Conservation (phyloP, 257 asterid genomes). For the Nicotiana attenuata region DNA sequence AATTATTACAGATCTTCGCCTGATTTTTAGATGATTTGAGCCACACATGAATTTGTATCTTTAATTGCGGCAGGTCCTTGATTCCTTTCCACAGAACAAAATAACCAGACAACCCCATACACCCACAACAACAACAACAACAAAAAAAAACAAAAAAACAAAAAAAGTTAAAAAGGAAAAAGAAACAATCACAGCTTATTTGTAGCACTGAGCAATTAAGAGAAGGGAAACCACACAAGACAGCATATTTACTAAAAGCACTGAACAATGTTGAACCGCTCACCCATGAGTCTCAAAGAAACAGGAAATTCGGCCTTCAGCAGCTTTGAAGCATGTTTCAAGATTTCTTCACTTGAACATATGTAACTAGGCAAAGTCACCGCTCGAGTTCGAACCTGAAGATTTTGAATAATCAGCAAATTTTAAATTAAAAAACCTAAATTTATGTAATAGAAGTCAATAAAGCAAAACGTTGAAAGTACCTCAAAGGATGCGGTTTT, state of each 20-base stretch:
- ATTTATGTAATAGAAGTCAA: background rate
- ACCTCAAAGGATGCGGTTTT: conserved; percentile 93
- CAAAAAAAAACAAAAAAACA: too few relatives aligned
- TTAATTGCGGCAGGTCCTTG: background rate
- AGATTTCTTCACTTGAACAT: conserved; percentile 65
- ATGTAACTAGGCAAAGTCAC: conserved; percentile 65
- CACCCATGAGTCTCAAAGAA: conserved; percentile 92
- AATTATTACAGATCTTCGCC: background rate
- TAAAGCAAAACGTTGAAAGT: conserved; percentile 5
- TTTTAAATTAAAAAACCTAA: background rate
- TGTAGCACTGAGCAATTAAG: conserved; percentile 1
- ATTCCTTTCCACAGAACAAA: background rate
- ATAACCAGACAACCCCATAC: background rate
- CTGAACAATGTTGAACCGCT: conserved; percentile 13
- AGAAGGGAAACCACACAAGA: conserved; percentile 1
- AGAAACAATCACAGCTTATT: background rate
- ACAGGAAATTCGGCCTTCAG: conserved; percentile 87
- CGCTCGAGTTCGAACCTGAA: conserved; percentile 88
- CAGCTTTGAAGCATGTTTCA: conserved; percentile 80
- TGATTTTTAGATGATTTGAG: background rate
- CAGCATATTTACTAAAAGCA: background rate
- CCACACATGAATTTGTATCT: background rate
- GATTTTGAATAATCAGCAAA: conserved; percentile 9
- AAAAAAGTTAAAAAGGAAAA: background rate
- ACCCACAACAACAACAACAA: too few relatives aligned